Evolutionary conservation across 176 grass and related monocot species (phyloP), one percentile per base, ranked within the genome.

Genomic region (Pharus latifolius): DNA sequence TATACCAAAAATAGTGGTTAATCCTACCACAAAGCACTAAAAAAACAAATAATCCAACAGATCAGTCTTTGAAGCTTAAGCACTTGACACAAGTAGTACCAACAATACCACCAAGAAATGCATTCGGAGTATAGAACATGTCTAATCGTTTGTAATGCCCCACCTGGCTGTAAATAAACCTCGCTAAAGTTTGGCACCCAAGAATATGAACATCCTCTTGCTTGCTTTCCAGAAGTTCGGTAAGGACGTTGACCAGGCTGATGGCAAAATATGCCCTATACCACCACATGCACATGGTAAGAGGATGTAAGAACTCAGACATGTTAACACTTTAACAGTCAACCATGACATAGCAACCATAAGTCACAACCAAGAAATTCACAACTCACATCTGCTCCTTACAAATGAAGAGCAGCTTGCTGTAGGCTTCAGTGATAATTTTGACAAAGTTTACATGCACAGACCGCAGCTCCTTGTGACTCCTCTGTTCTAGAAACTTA

Each of bases 251-350:
- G 56, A 99, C 78, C 67, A 94, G 84, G 78, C 84, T 94, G 66
- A 80, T 86, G 48, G 95, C 95, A 84, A 99, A 99, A 82, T 94
- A 99, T 60, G 95, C 90, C 87, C 90, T 99, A 67, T 52, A 84
- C 41, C 70, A 85, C 62, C 22, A 29, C 50, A 84, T 80, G 44
- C 70, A 60, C 24, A 60, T 37, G 72, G 25, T 43, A 62, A 58
- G 53, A 78, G 12, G 19, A 23, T 49, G 68, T 60, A 63, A 61
- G 15, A 63, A 69, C 54, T 45, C 41, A 34, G 68, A 17, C 28
- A 63, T 48, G n/a, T n/a, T n/a, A 50, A 44, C 56, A 48, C 15
- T 49, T 44, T 31, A 73, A 57, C 54, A 13, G 42, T 60, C 67
- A 29, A 15, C 29, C 73, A 68, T 18, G 4, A 56, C n/a, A 70